Base-by-base conservation (phyloP, 176 grass and related monocot genomes). In the Ensete ventricosum region DNA sequence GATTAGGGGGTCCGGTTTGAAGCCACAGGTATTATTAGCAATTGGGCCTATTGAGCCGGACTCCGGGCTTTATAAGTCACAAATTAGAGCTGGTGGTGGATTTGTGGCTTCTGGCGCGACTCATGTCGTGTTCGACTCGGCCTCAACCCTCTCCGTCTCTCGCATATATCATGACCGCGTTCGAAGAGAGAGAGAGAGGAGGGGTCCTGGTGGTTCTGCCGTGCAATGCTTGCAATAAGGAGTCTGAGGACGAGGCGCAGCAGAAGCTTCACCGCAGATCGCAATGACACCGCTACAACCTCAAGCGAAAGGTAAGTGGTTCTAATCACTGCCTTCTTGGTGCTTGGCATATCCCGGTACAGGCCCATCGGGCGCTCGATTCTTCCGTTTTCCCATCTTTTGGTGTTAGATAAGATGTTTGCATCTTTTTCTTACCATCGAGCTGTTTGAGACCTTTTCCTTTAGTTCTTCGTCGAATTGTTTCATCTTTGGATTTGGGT, bases 211-310 rank as follows among this genome's bases (percentile, higher is more conserved):
- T 73, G 78, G 3, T 34, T 3, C 58, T 89, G 51, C 88, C 96
- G 23, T 94, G 96, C 88, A 91, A 94, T 88, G 86, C 95, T 22
- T 99, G 95, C 86, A 99, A 91, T 84, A 77, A 85, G n/a, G 84
- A 81, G 81, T 88, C 91, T 75, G 88, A 87, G 9, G 91, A 72
- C 21, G 91, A 99, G 72, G 83, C 71, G 79, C 49, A 89, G 73
- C 91, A 91, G 84, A 92, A 82, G 75, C 82, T 91, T 10, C 96
- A 99, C 81, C 95, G 89, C 80, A 86, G 96, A 71, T 99, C 91
- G 48, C 86, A 99, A 67, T 99, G 96, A 91, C 96, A 99, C 86
- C 88, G 91, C 81, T 99, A 99, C 83, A 99, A 99, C 76, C 91
- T 99, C 79, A 99, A 95, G 84, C 84, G 96, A 83, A 99, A 99